Percentiles rank a stretch among this genome's conserved stretches.
phyloP scores from a whole-genome alignment of 2,329 filamentous ascomycete genomes.

The Cladophialophora carrionii region DNA sequence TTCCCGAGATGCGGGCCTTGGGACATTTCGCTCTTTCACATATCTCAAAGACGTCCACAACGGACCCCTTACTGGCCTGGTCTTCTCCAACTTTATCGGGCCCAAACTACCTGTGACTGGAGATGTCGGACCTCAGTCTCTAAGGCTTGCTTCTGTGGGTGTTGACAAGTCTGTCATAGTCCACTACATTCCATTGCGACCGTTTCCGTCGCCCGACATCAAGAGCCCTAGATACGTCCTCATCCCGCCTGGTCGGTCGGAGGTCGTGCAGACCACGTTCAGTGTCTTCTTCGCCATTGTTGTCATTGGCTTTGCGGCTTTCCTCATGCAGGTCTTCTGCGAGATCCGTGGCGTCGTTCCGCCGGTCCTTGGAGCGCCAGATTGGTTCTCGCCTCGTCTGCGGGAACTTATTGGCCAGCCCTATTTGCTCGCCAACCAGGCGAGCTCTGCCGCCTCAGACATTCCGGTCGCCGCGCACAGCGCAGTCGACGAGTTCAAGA shows the following conservation, averaged over 20 bases:
- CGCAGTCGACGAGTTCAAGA: conserved; percentile 28
- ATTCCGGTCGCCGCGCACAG: conserved; percentile 28
- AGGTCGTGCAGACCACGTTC: conserved; percentile 57
- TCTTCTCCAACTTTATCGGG: conserved; percentile 57
- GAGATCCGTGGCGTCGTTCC: conserved; percentile 64
- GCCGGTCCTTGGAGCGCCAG: conserved; percentile 60
- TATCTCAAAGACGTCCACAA: conserved; percentile 60
- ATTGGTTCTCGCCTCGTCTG: conserved; percentile 59
- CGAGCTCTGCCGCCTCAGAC: conserved; percentile 16
- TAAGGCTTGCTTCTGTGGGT: conserved; percentile 80
- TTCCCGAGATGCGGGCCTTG: conserved; percentile 49
- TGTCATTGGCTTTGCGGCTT: conserved; percentile 65
- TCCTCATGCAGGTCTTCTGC: conserved; percentile 62
- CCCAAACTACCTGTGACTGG: conserved; percentile 55
- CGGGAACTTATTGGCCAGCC: conserved; percentile 48
- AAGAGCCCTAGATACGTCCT: conserved; percentile 71
- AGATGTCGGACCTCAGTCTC: conserved; percentile 58
- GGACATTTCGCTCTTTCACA: conserved; percentile 55
- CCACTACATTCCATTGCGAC: conserved; percentile 72
- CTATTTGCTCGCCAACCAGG: conserved; percentile 43
- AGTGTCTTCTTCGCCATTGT: conserved; percentile 62
- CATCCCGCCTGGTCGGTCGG: conserved; percentile 60
- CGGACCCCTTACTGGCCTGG: conserved; percentile 61
- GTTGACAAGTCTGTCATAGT: conserved; percentile 79
- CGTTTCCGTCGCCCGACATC: conserved; percentile 48